These are phyloP conservation scores for Puccinia polysora DNA, from an alignment of 1,284 basidiomycete species.

Conservation along the genomic window DNA sequence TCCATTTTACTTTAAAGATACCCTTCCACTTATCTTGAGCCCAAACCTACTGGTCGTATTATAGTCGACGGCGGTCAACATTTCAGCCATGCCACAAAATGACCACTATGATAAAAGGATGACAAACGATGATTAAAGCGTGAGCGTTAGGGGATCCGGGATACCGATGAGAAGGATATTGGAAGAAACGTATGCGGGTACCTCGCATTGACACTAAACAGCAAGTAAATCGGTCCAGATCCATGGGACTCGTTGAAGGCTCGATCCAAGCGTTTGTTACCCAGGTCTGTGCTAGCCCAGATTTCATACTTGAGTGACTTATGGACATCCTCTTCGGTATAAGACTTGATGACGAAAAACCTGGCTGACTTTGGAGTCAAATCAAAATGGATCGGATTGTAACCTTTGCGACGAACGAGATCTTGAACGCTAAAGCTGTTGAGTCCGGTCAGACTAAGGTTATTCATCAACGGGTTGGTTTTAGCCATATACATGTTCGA, in stretches of 20 bases:
- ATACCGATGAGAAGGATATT: not conserved
- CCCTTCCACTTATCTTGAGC: constrained; percentile 98
- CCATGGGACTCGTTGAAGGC: constrained; percentile 90
- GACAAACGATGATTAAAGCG: not conserved
- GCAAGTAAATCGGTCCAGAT: constrained; percentile 73
- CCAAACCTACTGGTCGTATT: constrained; percentile 84
- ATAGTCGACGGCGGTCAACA: constrained; percentile 83
- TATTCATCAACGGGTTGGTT: constrained; percentile 1
- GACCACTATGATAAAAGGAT: constrained; percentile 68
- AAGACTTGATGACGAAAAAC: constrained; percentile 94
- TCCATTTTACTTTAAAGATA: constrained; percentile 89
- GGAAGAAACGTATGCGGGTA: constrained; percentile 48
- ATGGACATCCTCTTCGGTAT: constrained; percentile 94
- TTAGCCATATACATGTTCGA: constrained; percentile 11
- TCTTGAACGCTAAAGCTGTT: constrained; percentile 61
- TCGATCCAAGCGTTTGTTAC: constrained; percentile 89
- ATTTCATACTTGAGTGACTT: constrained; percentile 84
- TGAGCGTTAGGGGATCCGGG: constrained; percentile 1
- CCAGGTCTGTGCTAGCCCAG: constrained; percentile 91
- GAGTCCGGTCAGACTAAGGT: not conserved
- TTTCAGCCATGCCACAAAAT: constrained; percentile 97
- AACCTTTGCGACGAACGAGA: constrained; percentile 77
- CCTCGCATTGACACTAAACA: constrained; percentile 92
- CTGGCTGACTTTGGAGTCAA: constrained; percentile 73
- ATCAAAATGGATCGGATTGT: constrained; percentile 82